A percentile compares a stretch with the other conserved stretches of the same genome.
Conservation (phyloP, 768 basidiomycete genomes). For the Tulasnella sp. region DNA sequence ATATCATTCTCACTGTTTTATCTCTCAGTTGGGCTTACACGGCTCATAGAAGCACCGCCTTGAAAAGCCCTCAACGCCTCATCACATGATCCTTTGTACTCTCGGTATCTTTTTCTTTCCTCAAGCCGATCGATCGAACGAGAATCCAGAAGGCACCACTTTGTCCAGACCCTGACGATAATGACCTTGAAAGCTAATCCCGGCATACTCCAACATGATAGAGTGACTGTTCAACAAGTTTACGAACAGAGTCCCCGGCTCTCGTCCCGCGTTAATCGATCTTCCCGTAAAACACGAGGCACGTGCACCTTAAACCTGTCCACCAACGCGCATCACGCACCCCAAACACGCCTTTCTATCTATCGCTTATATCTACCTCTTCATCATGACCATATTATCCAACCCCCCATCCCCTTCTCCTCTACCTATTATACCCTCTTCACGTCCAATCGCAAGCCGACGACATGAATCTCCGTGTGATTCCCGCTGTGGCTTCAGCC, state of each 20-base stretch:
- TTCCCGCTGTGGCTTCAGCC: constrained; percentile 8
- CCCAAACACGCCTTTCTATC: background rate
- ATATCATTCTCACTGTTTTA: background rate
- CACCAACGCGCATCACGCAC: background rate
- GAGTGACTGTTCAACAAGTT: background rate
- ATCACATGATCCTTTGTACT: background rate
- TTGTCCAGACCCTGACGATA: too few species aligned
- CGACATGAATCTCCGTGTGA: constrained; percentile 15
- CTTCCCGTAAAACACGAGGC: background rate
- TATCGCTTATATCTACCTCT: constrained; percentile 1
- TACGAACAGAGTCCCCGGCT: background rate
- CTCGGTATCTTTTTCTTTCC: background rate
- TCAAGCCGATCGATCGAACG: too few species aligned
- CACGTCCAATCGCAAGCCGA: background rate
- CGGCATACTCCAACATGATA: background rate
- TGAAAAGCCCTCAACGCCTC: background rate
- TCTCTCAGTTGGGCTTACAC: background rate
- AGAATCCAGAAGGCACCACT: too few species aligned
- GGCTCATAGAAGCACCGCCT: background rate
- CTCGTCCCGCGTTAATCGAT: background rate
- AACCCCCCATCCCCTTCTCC: too few species aligned
- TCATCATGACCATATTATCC: background rate
- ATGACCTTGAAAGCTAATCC: too few species aligned
- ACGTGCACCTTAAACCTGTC: background rate
- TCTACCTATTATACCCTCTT: background rate